Base-by-base conservation (phyloP, 208 protist species). In the Wallacemonas collosoma region DNA sequence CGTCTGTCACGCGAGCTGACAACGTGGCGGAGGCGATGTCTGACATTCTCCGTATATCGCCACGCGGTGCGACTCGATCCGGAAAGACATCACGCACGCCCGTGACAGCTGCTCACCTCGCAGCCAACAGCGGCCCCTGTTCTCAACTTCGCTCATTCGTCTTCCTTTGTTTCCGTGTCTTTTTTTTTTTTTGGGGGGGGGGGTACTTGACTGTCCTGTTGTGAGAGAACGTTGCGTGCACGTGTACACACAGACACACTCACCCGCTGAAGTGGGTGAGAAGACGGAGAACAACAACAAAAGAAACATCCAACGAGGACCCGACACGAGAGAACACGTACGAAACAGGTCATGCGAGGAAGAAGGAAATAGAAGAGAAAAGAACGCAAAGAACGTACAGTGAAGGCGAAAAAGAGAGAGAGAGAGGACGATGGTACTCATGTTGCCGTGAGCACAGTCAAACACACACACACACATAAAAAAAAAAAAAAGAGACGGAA, bases 401-500 rank as follows among this genome's bases (percentile, higher is more conserved):
- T 56, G 26, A 51, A 8, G 14, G 47, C 7, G 47, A 51, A 14
- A 51, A 64, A 54, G 58, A 67, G 40, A 73, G 11, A 35, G 2
- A 75, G 67, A 35, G 48, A 58, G 36, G 45, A 43, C 43, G 41
- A 68, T 41, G n/a, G 61, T n/a, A 17, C 56, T 3, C 8, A 9
- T 12, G 51, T 56, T 12, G 5, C 45, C 40, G 56, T 58, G 53
- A 44, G 35, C 8, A 62, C 6, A 43, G 54, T 58, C 9, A 58
- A 17, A 58, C 14, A 43, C 1, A 62, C 38, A 15, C 45, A 50
- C 8, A 14, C 12, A 62, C 17, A 71, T 12, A 26, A 62, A 62
- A 71, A 60, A 62, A 62, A 41, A 62, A 62, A 15, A 62, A 62
- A 62, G 12, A 50, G 45, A 50, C 45, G 1, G 8, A 50, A 12